phyloP scores from a whole-genome alignment of 2,329 filamentous ascomycete species.

The Ophiostoma piceae region DNA sequence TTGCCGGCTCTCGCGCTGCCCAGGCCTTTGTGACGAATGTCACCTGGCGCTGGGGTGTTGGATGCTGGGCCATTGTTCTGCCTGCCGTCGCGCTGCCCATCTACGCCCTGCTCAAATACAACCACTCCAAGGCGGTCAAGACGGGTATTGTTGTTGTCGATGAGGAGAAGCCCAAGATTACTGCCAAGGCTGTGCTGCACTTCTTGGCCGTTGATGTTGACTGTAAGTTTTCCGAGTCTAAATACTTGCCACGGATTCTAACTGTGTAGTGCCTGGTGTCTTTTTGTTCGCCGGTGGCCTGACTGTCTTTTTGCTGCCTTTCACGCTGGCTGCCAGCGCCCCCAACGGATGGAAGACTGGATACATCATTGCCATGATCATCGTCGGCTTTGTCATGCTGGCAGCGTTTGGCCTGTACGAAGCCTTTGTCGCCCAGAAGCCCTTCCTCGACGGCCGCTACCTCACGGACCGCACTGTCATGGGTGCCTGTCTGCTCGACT shows the following conservation, averaged over 20 bases:
- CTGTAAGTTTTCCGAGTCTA: neutral
- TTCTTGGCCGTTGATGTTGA: constrained; percentile 1
- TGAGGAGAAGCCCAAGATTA: neutral
- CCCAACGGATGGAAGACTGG: constrained; percentile 47
- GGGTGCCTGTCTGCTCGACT: constrained; percentile 39
- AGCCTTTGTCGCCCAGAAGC: constrained; percentile 48
- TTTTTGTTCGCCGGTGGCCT: neutral
- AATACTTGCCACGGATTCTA: neutral
- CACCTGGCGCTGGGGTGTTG: constrained; percentile 60
- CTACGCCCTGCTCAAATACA: constrained; percentile 43
- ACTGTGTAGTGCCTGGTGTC: neutral
- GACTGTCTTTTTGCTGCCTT: constrained; percentile 52
- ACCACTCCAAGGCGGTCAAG: neutral
- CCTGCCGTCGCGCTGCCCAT: constrained; percentile 54
- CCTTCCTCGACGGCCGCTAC: constrained; percentile 39
- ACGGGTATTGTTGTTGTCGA: neutral
- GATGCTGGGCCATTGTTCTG: constrained; percentile 54
- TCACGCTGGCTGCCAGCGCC: constrained; percentile 49
- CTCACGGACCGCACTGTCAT: constrained; percentile 51
- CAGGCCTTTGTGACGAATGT: constrained; percentile 45
- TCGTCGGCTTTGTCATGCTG: constrained; percentile 56
- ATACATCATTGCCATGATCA: constrained; percentile 55
- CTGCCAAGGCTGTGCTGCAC: neutral
- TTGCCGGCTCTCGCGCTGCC: constrained; percentile 29
- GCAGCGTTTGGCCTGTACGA: constrained; percentile 49